A percentile compares a stretch with the other conserved stretches of the same genome.
phyloP scores from a whole-genome alignment of 2,329 filamentous ascomycete species.

The Epichloe sp. region DNA sequence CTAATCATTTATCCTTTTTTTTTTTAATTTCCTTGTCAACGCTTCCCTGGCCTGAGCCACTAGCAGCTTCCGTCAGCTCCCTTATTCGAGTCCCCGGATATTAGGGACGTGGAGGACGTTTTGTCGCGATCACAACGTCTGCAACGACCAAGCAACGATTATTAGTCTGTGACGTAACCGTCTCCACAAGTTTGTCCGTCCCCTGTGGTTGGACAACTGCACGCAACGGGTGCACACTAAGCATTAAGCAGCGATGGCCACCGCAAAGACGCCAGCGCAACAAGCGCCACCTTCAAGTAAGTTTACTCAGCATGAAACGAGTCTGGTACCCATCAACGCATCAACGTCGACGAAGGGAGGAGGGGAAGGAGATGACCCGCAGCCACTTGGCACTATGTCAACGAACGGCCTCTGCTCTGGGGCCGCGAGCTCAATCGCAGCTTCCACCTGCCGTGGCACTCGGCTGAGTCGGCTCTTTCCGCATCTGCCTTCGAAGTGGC shows the following conservation, averaged over 20 bases:
- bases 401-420: not conserved
- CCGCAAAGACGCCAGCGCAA: slow-evolving; percentile 6
- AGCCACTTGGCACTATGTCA: not conserved
- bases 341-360: too few species aligned
- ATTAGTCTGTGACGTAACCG: not conserved
- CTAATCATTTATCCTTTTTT: too few species aligned
- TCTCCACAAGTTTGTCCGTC: not conserved
- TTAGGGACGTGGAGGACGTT: too few species aligned
- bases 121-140: not conserved
- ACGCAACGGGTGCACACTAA: not conserved
- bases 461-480: not conserved
- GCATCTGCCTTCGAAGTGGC: not conserved
- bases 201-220: too few species aligned
- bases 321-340: not conserved
- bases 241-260: not conserved
- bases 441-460: too few species aligned
- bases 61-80: too few species aligned
- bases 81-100: too few species aligned
- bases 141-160: not conserved
- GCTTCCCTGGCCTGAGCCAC: too few species aligned
- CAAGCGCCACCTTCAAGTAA: slow-evolving; percentile 6
- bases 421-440: not conserved
- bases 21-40: too few species aligned
- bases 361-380: not conserved
- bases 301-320: not conserved